Evolutionary conservation across 1,139 yeast genomes (phyloP).

Genomic region (Pichia sp.): DNA sequence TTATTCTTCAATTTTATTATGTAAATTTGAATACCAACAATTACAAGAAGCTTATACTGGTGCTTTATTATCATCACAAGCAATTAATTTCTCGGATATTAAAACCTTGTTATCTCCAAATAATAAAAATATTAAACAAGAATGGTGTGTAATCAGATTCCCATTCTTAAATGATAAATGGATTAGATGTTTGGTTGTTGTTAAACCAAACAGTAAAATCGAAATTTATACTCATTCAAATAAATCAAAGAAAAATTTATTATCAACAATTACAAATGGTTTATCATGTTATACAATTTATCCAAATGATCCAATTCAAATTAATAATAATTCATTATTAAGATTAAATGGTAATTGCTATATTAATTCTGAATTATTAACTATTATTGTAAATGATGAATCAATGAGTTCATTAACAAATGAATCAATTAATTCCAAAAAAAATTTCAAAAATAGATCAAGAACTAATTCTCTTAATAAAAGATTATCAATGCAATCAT

Average conservation of each 20-base stretch:
- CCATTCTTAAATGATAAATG: constrained; percentile 52
- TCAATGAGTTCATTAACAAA: constrained; percentile 11
- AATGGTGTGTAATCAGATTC: constrained; percentile 52
- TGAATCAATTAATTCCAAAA: constrained; percentile 2
- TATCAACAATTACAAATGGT: constrained; percentile 41
- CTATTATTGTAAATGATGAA: constrained; percentile 20
- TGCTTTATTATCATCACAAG: constrained; percentile 48
- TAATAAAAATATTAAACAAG: constrained; percentile 39
- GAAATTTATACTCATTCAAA: constrained; percentile 43
- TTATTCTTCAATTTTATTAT: constrained; percentile 41
- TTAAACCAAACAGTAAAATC: constrained; percentile 37
- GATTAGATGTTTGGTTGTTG: constrained; percentile 44
- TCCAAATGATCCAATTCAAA: constrained; percentile 48
- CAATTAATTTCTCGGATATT: constrained; percentile 46
- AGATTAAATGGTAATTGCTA: constrained; percentile 45
- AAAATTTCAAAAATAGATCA: constrained; percentile 4
- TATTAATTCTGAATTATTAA: constrained; percentile 34
- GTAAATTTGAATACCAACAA: constrained; percentile 45
- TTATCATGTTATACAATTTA: constrained; percentile 43
- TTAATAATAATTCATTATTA: constrained; percentile 48
- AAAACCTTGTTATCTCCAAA: constrained; percentile 44
- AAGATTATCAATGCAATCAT: constrained; percentile 20
- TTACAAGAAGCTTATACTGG: constrained; percentile 54
- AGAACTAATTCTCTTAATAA: constrained; percentile 17
- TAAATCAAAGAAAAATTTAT: constrained; percentile 39